These are phyloP conservation scores for Geranium brycei DNA, from an alignment of 345 rosid species.

Conservation along the genomic window DNA sequence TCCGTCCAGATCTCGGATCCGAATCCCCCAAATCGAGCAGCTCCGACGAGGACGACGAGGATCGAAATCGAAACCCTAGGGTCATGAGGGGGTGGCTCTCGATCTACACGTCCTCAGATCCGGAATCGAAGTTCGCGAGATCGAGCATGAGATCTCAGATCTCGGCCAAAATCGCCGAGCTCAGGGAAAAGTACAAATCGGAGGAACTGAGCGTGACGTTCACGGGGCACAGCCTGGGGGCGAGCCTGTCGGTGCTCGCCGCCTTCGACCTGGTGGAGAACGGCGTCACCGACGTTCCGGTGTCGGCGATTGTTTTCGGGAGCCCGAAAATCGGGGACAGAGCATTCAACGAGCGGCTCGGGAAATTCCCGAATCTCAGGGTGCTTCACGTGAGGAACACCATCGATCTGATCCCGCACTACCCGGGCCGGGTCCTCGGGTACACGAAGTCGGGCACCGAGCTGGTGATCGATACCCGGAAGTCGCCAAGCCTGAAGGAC, in stretches of 20 bases:
- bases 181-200: slow-evolving; percentile 31
- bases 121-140: slow-evolving; percentile 51
- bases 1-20: slow-evolving; percentile 10
- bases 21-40: slow-evolving; percentile 3
- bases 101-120: slow-evolving; percentile 48
- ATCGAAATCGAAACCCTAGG: too few relatives aligned
- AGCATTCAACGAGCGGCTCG: slow-evolving; percentile 36
- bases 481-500: slow-evolving; percentile 49
- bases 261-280: slow-evolving; percentile 67
- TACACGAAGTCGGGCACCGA: slow-evolving; percentile 34
- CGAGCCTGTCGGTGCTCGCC: slow-evolving; percentile 49
- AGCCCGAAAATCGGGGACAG: slow-evolving; percentile 67
- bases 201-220: slow-evolving; percentile 50
- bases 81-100: slow-evolving; percentile 83
- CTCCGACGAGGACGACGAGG: slow-evolving; percentile 31
- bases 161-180: slow-evolving; percentile 34
- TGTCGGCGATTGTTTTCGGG: slow-evolving; percentile 67
- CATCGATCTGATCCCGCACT: slow-evolving; percentile 60
- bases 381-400: slow-evolving; percentile 53
- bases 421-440: slow-evolving; percentile 53
- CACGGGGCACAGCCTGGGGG: slow-evolving; percentile 81
- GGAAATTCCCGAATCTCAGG: slow-evolving; percentile 32
- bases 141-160: slow-evolving; percentile 49
- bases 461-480: slow-evolving; percentile 59
- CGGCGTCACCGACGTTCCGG: slow-evolving; percentile 39